Evolutionary conservation across 2,329 filamentous ascomycete species (phyloP).

Genomic region (Hypoxylon sp.): DNA sequence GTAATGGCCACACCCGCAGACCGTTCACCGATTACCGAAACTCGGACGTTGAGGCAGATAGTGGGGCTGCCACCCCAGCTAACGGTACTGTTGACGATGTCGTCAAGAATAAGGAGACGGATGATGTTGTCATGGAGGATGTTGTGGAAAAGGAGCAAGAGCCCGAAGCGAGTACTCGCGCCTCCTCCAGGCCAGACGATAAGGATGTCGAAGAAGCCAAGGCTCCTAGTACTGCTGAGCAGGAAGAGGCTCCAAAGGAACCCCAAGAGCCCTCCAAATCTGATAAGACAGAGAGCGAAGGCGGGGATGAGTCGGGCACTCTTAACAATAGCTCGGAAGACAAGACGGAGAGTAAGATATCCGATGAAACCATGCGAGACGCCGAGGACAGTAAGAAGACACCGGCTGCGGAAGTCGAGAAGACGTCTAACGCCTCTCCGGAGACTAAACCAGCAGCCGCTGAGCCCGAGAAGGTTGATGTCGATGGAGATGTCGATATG

Average conservation of each 20-base stretch:
- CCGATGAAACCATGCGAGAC: constrained; percentile 44
- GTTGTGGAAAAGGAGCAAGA: constrained; percentile 37
- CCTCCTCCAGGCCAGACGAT: constrained; percentile 34
- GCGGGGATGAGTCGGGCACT: constrained; percentile 24
- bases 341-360: constrained; percentile 32
- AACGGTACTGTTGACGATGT: constrained; percentile 47
- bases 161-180: constrained; percentile 48
- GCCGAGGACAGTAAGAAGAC: constrained; percentile 27
- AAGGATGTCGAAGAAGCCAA: constrained; percentile 34
- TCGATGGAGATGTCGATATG: constrained; percentile 63
- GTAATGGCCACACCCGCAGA: constrained; percentile 58
- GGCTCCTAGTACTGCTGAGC: constrained; percentile 33
- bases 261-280: constrained; percentile 48
- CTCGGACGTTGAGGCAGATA: constrained; percentile 54
- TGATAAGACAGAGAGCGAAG: constrained; percentile 34
- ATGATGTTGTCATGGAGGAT: constrained; percentile 53
- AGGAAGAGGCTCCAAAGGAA: constrained; percentile 39
- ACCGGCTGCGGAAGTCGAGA: constrained; percentile 32
- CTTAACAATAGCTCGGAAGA: constrained; percentile 23
- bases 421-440: constrained; percentile 39
- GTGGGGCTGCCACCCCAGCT: constrained; percentile 50
- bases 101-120: constrained; percentile 50
- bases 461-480: constrained; percentile 51
- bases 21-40: constrained; percentile 62
- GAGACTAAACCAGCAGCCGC: constrained; percentile 24